These are phyloP conservation scores for Sporothrix sp. DNA, from an alignment of 2,329 filamentous ascomycete species.

Conservation along the genomic window DNA sequence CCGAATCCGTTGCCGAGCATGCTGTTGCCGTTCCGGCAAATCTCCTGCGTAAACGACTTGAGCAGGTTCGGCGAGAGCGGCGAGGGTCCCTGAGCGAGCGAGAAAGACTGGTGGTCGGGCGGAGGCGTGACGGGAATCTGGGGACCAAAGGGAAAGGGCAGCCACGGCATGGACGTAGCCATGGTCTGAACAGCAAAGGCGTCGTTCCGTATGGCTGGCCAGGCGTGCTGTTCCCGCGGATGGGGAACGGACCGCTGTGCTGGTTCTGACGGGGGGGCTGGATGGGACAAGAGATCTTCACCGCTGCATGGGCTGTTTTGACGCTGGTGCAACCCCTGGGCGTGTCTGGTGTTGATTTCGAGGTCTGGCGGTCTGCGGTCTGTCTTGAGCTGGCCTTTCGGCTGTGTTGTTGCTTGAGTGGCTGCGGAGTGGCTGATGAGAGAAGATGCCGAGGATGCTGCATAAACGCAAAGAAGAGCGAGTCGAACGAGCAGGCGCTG, in stretches of 20 bases:
- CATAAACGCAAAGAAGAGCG: no score
- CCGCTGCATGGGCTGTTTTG: not conserved
- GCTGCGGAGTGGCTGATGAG: no score
- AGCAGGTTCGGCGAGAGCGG: constrained; percentile 17
- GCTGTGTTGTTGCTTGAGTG: no score
- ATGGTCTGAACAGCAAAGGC: constrained; percentile 11
- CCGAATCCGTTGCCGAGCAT: not conserved
- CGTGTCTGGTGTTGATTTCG: no score
- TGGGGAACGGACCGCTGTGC: not conserved
- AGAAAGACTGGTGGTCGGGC: constrained; percentile 29
- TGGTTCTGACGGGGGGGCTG: not conserved
- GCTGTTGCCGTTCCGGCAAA: constrained; percentile 12
- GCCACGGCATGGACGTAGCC: constrained; percentile 22
- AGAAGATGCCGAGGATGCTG: no score
- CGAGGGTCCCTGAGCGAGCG: constrained; percentile 8
- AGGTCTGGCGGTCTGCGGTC: not conserved
- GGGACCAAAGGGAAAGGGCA: constrained; percentile 23
- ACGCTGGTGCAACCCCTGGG: not conserved
- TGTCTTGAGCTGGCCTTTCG: not conserved
- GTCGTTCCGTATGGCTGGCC: not conserved
- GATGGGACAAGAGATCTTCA: not conserved
- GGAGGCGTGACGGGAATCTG: constrained; percentile 32
- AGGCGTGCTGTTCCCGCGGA: not conserved
- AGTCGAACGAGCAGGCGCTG: not conserved
- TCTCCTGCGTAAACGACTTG: constrained; percentile 19